A percentile compares a stretch with the other conserved stretches of the same genome.
phyloP scores from a whole-genome alignment of 1,284 basidiomycete species.

The Cryptococcus floricola region DNA sequence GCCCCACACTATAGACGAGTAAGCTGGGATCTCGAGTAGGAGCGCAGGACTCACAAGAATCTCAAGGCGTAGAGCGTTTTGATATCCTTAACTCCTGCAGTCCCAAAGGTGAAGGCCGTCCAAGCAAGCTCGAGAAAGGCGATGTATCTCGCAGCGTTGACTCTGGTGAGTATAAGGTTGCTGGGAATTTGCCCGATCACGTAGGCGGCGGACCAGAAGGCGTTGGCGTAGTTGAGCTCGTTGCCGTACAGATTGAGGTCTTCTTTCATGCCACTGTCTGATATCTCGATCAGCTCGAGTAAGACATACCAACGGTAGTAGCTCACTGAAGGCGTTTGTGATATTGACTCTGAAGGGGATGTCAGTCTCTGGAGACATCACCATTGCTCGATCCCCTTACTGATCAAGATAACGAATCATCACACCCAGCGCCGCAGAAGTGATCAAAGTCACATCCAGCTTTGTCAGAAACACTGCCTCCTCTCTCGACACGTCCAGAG shows the following conservation, averaged over 20 bases:
- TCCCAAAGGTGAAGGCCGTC: conserved; percentile 25
- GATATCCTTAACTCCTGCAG: conserved; percentile 20
- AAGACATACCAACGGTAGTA: background rate
- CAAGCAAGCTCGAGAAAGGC: conserved; percentile 27
- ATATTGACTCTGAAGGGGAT: conserved; percentile 17
- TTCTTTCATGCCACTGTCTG: conserved; percentile 41
- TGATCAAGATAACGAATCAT: conserved; percentile 33
- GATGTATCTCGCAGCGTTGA: conserved; percentile 27
- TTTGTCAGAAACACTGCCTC: conserved; percentile 28
- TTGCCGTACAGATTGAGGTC: conserved; percentile 66
- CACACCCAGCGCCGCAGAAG: conserved; percentile 26
- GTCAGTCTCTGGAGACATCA: background rate
- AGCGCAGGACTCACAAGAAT: conserved; percentile 22
- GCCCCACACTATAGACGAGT: conserved; percentile 14
- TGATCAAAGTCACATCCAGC: conserved; percentile 31
- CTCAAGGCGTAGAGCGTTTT: conserved; percentile 26
- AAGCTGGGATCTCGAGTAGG: background rate
- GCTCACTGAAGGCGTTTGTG: conserved; percentile 25
- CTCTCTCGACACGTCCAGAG: conserved; percentile 18
- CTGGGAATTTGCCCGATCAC: conserved; percentile 30
- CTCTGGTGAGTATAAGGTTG: conserved; percentile 28
- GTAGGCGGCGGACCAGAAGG: conserved; percentile 31
- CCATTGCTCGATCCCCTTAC: conserved; percentile 1
- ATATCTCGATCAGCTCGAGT: background rate
- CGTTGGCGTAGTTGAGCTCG: conserved; percentile 54